Conservation (phyloP, 1,139 yeast species). For the Yamadazyma atlantica region DNA sequence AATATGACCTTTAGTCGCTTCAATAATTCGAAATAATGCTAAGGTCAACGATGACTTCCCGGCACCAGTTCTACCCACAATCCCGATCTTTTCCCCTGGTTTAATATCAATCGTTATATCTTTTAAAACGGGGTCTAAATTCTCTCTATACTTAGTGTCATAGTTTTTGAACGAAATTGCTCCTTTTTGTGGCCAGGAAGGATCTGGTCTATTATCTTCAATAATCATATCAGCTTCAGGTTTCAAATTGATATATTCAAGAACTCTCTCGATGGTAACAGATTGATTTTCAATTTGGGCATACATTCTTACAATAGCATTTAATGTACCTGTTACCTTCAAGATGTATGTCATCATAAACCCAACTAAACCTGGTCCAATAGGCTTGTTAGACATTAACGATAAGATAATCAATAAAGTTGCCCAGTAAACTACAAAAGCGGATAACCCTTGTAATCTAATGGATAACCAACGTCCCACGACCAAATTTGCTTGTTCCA, state of each 20-base stretch:
- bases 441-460: constrained; percentile 37
- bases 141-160: constrained; percentile 35
- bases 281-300: constrained; percentile 36
- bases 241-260: constrained; percentile 33
- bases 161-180: constrained; percentile 29
- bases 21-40: constrained; percentile 41
- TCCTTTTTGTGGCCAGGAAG: constrained; percentile 34
- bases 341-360: constrained; percentile 39
- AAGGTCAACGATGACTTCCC: constrained; percentile 40
- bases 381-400: constrained; percentile 19
- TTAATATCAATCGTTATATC: constrained; percentile 26
- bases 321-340: constrained; percentile 30
- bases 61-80: constrained; percentile 45
- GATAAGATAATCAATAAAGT: constrained; percentile 27
- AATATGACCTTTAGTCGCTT: constrained; percentile 33
- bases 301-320: constrained; percentile 33
- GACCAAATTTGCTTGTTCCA: constrained; percentile 22
- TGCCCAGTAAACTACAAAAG: constrained; percentile 29
- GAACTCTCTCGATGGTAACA: constrained; percentile 35
- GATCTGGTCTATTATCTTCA: constrained; percentile 25
- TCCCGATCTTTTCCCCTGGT: constrained; percentile 37
- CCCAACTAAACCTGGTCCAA: constrained; percentile 36
- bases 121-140: constrained; percentile 36
- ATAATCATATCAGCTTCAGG: constrained; percentile 33
- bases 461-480: constrained; percentile 41